phyloP scores from a whole-genome alignment of 106 monocot genomes.

The Vanilla planifolia region DNA sequence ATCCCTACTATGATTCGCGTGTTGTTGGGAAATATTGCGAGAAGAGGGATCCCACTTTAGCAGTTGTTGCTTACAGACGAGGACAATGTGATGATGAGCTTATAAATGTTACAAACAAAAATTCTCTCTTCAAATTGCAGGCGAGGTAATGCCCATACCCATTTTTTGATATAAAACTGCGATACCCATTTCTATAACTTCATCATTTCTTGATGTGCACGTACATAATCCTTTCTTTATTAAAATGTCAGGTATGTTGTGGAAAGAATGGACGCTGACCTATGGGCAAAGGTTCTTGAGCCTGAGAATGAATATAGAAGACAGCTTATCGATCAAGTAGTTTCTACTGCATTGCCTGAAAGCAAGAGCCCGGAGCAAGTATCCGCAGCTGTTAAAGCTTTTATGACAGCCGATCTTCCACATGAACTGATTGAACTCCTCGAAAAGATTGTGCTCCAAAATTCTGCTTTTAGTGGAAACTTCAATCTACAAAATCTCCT shows the following conservation, averaged over 20 bases:
- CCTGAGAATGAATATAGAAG: conserved; percentile 94
- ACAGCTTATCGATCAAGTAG: conserved; percentile 94
- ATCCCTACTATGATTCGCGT: conserved; percentile 98
- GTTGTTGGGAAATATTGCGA: conserved; percentile 99
- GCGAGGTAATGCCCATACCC: conserved; percentile 41
- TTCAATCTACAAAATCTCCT: conserved; percentile 95
- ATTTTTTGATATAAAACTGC: not conserved
- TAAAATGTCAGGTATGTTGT: conserved; percentile 82
- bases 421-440: conserved; percentile 97
- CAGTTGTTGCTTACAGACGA: conserved; percentile 94
- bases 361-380: conserved; percentile 99
- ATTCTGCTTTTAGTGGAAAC: conserved; percentile 96
- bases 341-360: conserved; percentile 92
- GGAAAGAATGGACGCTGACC: conserved; percentile 91
- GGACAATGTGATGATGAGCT: conserved; percentile 99
- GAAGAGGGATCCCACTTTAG: conserved; percentile 93
- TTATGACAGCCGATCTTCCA: conserved; percentile 99
- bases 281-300: conserved; percentile 92
- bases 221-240: conserved; percentile 1
- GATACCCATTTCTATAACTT: not conserved
- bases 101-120: conserved; percentile 92
- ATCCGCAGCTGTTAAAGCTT: conserved; percentile 96
- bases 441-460: conserved; percentile 95
- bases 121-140: conserved; percentile 91
- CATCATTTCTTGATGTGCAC: not conserved